Base-by-base conservation (phyloP, 495 filamentous ascomycete genomes). In the Hypoxylon perforatum region DNA sequence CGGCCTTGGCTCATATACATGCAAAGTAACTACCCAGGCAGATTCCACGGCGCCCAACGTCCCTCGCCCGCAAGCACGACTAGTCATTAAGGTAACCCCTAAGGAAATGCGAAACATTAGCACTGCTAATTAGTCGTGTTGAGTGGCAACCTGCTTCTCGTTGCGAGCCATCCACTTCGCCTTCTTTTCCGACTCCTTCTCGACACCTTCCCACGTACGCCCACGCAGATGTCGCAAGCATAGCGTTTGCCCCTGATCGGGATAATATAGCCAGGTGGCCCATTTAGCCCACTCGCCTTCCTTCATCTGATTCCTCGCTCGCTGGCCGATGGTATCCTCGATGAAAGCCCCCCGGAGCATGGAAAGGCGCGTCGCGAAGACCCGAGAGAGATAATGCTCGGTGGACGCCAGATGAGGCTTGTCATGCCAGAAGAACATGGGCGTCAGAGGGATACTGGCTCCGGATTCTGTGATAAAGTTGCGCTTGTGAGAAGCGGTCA, bases 401-500 rank as follows among this genome's bases (percentile, higher is more conserved):
- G 75, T 80, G 18, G 73, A 74, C 12, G 78, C 80, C 0, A 83
- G 25, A 57, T 83, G 80, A 11, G 80, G 78, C 58, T 83, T 83
- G 63, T 83, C 80, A 62, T 81, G 78, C 80, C 80, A 83, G 70
- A 83, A 78, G 61, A 83, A 83, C 41, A 83, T 75, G 0, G 80
- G 80, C 14, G 80, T 83, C 5, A 83, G 70, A 3, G 78, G 77
- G 7, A 81, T 69, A 15, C 67, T 73, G 46, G 12, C 28, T 4
- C 54, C 63, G 11, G 69, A 61, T 19, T 56, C 45, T 4, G 72
- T 60, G 14, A 63, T 49, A 55, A 78, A 80, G 58, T 69, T 70
- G 12, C 75, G 72, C 60, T 76, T 77, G 65, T 79, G 70, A 54
- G 75, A 57, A 2, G 76, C 59, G 7, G 79, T 81, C 54, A 81